A percentile compares a stretch with the other conserved stretches of the same genome.
These are phyloP conservation scores for Populus deltoides DNA, from an alignment of 345 rosid species.

Conservation along the genomic window DNA sequence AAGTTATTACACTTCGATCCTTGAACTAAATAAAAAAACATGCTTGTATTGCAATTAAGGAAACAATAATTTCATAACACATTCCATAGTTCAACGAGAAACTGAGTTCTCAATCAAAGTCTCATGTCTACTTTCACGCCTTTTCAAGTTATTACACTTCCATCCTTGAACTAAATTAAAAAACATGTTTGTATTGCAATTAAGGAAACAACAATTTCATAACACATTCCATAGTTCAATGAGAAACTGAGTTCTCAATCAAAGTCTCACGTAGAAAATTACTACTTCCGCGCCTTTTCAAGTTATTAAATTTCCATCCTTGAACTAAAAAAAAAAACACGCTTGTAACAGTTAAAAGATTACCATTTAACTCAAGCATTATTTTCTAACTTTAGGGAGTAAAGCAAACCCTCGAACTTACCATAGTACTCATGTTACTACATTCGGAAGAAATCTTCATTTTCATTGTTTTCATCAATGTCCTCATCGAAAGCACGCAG, in stretches of 20 bases:
- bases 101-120: too few species aligned
- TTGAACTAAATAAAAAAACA: neutral
- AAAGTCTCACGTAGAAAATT: too few species aligned
- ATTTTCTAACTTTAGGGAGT: neutral
- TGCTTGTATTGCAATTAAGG: neutral
- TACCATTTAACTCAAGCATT: neutral
- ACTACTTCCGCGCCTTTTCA: too few species aligned
- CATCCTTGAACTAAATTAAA: too few species aligned
- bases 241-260: too few species aligned
- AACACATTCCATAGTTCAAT: neutral
- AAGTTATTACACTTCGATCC: neutral
- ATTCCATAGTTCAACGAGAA: too few species aligned
- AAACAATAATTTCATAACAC: neutral
- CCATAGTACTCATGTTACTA: neutral
- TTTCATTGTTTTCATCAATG: neutral
- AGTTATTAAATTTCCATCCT: too few species aligned
- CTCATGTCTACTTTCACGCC: too few species aligned
- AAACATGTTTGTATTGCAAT: neutral
- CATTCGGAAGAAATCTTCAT: neutral
- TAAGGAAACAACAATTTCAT: neutral
- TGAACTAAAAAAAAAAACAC: too few species aligned
- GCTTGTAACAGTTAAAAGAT: neutral
- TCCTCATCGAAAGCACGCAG: neutral
- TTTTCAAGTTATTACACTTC: too few species aligned
- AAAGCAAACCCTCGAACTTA: neutral